Evolutionary conservation across 192 early-diverging fungal species (phyloP), one percentile per base, ranked within the genome.

Genomic region (Gorgonomyces haynaldii): DNA sequence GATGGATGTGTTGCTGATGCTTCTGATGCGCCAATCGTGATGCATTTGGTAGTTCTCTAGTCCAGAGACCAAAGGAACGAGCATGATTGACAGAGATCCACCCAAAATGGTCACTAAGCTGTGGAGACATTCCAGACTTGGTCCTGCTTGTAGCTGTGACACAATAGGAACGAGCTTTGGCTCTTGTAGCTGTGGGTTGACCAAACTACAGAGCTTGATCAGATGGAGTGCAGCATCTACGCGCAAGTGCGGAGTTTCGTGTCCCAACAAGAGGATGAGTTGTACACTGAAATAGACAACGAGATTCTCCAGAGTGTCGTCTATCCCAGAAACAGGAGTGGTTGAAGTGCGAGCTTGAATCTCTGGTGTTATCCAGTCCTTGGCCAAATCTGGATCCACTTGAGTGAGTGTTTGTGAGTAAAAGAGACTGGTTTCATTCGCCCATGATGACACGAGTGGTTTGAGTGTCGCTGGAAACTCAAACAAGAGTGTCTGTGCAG

Each of bases 31-130:
- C 57, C 67, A 63, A 38, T 78, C 76, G 23, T 50, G 47, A 42
- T 61, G 63, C 1, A 57, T 61, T 40, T 79, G 67, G 44, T 77
- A 78, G 37, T 58, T 56, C 51, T 78, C 76, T 21, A 78, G 53
- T 13, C 73, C 74, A n/a, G 76, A 61, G n/a, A 78, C 66, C 10
- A 78, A 26, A 8, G 74, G 56, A 17, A 78, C 58, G 1, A 55
- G 57, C 65, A 78, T 70, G 16, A 30, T 28, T n/a, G 56, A 54
- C 3, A 78, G 44, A 2, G 64, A 37, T 12, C 54, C 42, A 13
- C 64, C 74, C 6, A 65, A 32, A 58, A 57, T 25, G 23, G 20
- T 37, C 16, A 58, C 37, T 17, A 49, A 23, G n/a, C n/a, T n/a
- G n/a, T n/a, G n/a, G n/a, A n/a, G n/a, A n/a, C n/a, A n/a, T n/a